Base-by-base conservation (phyloP, 257 asterid genomes). In the Fraxinus pennsylvanica region DNA sequence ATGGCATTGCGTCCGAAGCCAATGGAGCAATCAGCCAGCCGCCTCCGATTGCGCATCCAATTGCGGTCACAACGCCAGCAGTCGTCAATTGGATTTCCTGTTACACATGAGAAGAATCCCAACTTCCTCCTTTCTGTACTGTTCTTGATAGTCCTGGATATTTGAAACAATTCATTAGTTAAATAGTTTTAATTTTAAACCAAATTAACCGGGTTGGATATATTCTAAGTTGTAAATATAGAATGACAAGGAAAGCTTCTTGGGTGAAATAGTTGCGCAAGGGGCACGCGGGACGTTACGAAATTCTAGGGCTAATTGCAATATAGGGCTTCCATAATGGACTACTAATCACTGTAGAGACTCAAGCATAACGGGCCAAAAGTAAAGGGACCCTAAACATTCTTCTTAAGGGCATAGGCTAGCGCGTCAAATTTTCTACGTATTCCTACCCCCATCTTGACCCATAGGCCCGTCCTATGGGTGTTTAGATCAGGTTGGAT, bases 1-100 rank as follows among this genome's bases (percentile, higher is more conserved):
- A 88, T 77, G 32, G 98, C 94, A 36, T 88, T 91, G 71, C 96
- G 93, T 1, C 98, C 97, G n/a, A 94, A 94, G 1, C 98, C 98
- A 19, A 92, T 89, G 35, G 90, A 82, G 84, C 98, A 94, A 79
- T 91, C 93, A 14, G 97, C 97, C 10, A 94, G 84, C 10, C 93
- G 94, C n/a, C 88, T 88, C 1, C 98, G 98, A 83, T 85, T 72
- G 71, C 86, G 89, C 65, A 83, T 79, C 98, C 98, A 94, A 69
- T 83, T 86, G 6, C 77, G 88, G 79, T 92, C 93, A 80, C 97
- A 91, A 0, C 98, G 89, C 97, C 98, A 94, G 81, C 98, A 94
- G 73, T 89, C 96, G 76, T 94, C 98, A n/a, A 94, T 91, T 0
- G 98, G 94, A 79, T 94, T 94, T 6, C 96, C 97, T 3, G 87